Conservation (phyloP, 306 rosid genomes). For the Cucumis sativus region Cucumber_9930_V3 NC_026660.2:31073501-31074000, state of each 20-base stretch:
- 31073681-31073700: neutral
- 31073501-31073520: neutral
- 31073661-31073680: neutral
- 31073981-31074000: no score
- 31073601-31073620: neutral
- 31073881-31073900: no score
- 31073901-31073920: no score
- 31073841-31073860: neutral
- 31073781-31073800: neutral
- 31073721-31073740: no score
- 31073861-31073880: neutral
- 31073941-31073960: no score
- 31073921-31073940: no score
- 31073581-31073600: no score
- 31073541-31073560: neutral
- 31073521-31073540: neutral
- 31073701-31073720: neutral
- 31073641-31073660: neutral
- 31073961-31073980: no score
- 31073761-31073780: neutral
- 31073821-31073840: neutral
- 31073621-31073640: neutral
- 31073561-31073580: neutral
- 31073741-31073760: no score
- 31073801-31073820: neutral